Conservation (phyloP, 345 rosid species). For the Syzygium aqueum region DNA sequence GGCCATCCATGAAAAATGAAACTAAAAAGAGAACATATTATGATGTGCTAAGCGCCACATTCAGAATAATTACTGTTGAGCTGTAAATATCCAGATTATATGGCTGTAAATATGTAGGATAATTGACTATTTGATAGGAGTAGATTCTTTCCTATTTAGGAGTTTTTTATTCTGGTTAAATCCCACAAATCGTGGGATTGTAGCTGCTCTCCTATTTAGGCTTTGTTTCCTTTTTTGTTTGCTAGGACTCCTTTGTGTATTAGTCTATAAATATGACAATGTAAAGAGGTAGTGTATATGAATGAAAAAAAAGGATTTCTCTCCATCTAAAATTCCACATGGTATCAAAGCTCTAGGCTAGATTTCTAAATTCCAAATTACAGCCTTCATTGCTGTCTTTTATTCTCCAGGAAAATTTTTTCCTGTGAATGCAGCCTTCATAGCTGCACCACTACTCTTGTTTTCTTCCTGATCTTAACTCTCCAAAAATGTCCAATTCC, state of each 20-base stretch:
- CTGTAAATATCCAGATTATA: background rate
- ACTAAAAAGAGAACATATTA: background rate
- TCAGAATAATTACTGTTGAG: background rate
- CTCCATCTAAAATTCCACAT: background rate
- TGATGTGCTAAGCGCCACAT: background rate
- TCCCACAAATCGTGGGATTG: background rate
- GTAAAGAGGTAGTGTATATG: background rate
- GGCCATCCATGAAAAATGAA: background rate
- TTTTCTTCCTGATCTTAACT: too few relatives aligned
- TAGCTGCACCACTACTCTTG: background rate
- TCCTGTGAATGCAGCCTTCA: too few relatives aligned
- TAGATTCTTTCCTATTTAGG: too few relatives aligned
- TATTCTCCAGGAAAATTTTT: background rate
- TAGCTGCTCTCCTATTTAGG: background rate
- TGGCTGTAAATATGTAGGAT: background rate
- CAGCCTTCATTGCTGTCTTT: background rate
- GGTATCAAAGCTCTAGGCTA: background rate
- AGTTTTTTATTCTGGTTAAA: too few relatives aligned
- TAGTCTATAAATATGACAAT: background rate
- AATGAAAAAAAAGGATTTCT: background rate
- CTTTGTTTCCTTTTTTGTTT: background rate
- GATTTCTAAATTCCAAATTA: background rate
- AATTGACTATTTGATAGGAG: too few relatives aligned
- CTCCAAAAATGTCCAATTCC: background rate
- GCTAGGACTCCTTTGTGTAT: background rate